Percentiles rank a stretch among this genome's conserved stretches.
Evolutionary conservation across 352 stramenopile genomes (phyloP).

Genomic region (Pythium coloratum): DNA sequence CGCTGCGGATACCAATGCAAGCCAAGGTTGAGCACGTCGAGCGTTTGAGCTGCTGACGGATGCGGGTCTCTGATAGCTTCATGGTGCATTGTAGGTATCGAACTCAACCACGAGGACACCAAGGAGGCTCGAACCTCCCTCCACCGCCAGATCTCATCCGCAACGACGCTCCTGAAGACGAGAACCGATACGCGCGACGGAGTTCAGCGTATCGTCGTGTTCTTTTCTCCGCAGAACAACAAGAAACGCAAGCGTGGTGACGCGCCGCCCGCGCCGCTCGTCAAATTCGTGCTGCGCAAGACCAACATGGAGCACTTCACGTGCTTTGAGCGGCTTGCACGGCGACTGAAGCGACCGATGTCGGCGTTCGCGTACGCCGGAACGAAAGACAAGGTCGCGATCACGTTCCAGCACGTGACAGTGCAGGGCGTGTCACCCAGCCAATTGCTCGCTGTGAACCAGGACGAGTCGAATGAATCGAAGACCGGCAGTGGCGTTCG

Average conservation of each 20-base stretch:
- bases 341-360: constrained; percentile 40
- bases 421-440: constrained; percentile 45
- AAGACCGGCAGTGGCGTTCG: constrained; percentile 22
- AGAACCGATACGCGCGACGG: constrained; percentile 52
- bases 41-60: background rate
- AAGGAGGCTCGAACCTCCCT: constrained; percentile 61
- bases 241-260: constrained; percentile 77
- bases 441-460: constrained; percentile 45
- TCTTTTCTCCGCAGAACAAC: constrained; percentile 56
- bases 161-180: constrained; percentile 59
- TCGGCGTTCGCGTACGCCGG: constrained; percentile 66
- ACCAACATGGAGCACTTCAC: constrained; percentile 75
- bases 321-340: constrained; percentile 60
- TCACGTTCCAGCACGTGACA: constrained; percentile 70
- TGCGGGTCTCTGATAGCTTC: background rate
- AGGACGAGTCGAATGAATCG: background rate
- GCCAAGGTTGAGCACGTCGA: constrained; percentile 33
- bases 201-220: constrained; percentile 51
- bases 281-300: constrained; percentile 76
- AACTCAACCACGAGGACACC: constrained; percentile 55
- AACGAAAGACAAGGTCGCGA: constrained; percentile 75
- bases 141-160: constrained; percentile 64
- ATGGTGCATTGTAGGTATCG: constrained; percentile 35
- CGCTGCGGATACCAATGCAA: constrained; percentile 32
- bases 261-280: constrained; percentile 32